Evolutionary conservation across 2,329 filamentous ascomycete genomes (phyloP).

Genomic region (Sporothrix luriei): DNA sequence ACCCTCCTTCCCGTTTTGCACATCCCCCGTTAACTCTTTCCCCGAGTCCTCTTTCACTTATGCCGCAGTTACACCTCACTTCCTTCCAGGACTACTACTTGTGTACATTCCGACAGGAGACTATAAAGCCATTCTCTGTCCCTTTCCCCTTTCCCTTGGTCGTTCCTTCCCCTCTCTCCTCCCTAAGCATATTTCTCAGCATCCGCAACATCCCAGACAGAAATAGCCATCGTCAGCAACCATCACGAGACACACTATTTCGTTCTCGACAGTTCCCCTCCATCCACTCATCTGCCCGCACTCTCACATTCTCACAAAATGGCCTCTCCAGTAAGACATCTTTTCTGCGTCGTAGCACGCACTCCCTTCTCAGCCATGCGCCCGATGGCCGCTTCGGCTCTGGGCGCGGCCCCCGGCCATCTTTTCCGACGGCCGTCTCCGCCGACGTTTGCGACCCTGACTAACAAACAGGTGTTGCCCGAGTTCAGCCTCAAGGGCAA

Average conservation of each 20-base stretch:
- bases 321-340: constrained; percentile 10
- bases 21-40: constrained; percentile 3
- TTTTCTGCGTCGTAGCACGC: background rate
- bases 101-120: background rate
- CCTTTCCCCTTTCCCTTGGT: background rate
- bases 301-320: constrained; percentile 11
- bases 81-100: constrained; percentile 7
- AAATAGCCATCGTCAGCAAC: background rate
- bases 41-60: background rate
- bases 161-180: background rate
- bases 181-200: background rate
- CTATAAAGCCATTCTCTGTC: background rate
- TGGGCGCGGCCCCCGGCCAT: background rate
- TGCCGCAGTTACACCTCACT: background rate
- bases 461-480: constrained; percentile 50
- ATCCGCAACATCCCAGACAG: constrained; percentile 9
- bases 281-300: background rate
- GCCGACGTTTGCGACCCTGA: background rate
- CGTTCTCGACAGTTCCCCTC: background rate
- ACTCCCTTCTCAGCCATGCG: background rate
- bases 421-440: background rate
- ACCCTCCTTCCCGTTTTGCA: constrained; percentile 19
- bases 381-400: background rate
- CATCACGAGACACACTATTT: background rate
- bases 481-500: constrained; percentile 77